phyloP scores from a whole-genome alignment of 805 yeast genomes.

The Wickerhamomyces silvicola region DNA sequence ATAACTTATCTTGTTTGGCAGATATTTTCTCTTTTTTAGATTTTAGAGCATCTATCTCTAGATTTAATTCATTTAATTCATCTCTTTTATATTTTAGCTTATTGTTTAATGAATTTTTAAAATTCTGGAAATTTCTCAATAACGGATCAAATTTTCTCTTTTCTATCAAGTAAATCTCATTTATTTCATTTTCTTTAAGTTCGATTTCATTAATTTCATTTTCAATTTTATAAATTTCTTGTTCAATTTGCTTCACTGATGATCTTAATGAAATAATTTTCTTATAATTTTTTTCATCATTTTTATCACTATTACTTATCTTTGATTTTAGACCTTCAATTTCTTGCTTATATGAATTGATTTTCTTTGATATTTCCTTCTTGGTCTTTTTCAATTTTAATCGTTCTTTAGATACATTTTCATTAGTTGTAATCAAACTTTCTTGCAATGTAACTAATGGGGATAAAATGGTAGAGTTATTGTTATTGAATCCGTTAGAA shows the following conservation, averaged over 20 bases:
- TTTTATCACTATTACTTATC: conserved; percentile 40
- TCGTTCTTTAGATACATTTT: conserved; percentile 51
- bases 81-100: conserved; percentile 19
- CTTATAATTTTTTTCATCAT: conserved; percentile 44
- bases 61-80: conserved; percentile 19
- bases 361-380: conserved; percentile 51
- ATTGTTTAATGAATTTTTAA: conserved; percentile 24
- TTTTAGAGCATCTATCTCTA: conserved; percentile 23
- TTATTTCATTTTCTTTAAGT: conserved; percentile 27
- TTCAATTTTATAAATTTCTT: conserved; percentile 18
- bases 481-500: conserved; percentile 23
- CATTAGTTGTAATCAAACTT: conserved; percentile 58
- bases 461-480: conserved; percentile 33
- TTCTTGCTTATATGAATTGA: conserved; percentile 46
- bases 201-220: conserved; percentile 10
- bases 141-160: conserved; percentile 32
- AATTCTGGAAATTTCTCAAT: conserved; percentile 25
- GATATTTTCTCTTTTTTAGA: conserved; percentile 28
- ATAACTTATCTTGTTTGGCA: conserved; percentile 25
- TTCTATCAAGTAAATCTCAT: conserved; percentile 31
- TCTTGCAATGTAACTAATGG: conserved; percentile 62
- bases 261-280: conserved; percentile 15
- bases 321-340: conserved; percentile 46
- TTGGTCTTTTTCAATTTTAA: conserved; percentile 49
- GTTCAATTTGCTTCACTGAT: conserved; percentile 20